Evolutionary conservation across 2,329 filamentous ascomycete species (phyloP).

Genomic region (Fusarium coicis): DNA sequence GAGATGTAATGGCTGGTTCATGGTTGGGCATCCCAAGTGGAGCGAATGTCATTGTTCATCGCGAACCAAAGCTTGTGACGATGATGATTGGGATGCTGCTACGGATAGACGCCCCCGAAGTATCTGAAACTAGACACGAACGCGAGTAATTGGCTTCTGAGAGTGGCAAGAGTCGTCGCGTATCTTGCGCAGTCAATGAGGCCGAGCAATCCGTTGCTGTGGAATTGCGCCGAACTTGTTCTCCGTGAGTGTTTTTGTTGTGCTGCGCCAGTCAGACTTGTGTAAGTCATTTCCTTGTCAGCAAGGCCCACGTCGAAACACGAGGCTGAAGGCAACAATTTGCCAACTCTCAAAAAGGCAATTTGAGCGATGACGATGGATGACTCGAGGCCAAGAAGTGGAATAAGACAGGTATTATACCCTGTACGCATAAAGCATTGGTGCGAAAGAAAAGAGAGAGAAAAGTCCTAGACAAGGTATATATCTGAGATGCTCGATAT

Average conservation of each 20-base stretch:
- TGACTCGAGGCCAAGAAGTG: background rate
- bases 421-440: background rate
- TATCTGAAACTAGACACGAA: slow-evolving; percentile 9
- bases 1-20: slow-evolving; percentile 17
- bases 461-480: background rate
- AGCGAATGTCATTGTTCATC: slow-evolving; percentile 25
- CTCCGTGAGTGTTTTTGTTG: background rate
- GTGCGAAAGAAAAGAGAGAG: background rate
- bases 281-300: slow-evolving; percentile 34
- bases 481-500: background rate
- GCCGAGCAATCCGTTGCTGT: slow-evolving; percentile 23
- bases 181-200: slow-evolving; percentile 22
- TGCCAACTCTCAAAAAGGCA: background rate
- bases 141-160: slow-evolving; percentile 7
- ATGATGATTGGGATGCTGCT: background rate
- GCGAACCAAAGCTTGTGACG: background rate
- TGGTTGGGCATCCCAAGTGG: slow-evolving; percentile 16
- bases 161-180: slow-evolving; percentile 33
- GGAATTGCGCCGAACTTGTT: slow-evolving; percentile 1
- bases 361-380: slow-evolving; percentile 8
- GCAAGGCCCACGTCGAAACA: slow-evolving; percentile 26
- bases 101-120: background rate
- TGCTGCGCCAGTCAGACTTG: slow-evolving; percentile 11
- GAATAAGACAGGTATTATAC: slow-evolving; percentile 16
- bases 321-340: slow-evolving; percentile 19